These are phyloP conservation scores for Mallotus repandus DNA, from an alignment of 441 rosid genomes.

Conservation along the genomic window DNA sequence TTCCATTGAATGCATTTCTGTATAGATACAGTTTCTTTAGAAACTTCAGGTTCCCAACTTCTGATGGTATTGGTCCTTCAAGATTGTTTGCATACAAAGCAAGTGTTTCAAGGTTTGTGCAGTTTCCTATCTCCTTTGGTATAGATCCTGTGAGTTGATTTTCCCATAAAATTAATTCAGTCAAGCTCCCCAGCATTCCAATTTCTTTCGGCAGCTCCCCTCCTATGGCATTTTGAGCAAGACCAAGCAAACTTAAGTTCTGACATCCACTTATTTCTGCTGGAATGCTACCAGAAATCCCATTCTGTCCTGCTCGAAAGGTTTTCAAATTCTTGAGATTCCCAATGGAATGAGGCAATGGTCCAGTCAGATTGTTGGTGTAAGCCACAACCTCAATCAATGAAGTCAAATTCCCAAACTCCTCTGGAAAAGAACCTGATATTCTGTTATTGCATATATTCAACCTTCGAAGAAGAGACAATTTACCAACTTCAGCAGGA, in stretches of 20 bases:
- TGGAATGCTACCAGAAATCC: conserved; percentile 75
- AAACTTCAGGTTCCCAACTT: conserved; percentile 74
- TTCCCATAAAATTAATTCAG: conserved; percentile 73
- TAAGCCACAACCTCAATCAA: conserved; percentile 83
- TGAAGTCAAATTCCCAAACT: conserved; percentile 61
- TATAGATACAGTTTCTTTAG: conserved; percentile 77
- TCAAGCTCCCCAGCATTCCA: conserved; percentile 69
- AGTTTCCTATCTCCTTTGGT: conserved; percentile 81
- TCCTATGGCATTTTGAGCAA: conserved; percentile 83
- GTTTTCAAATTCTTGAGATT: conserved; percentile 57
- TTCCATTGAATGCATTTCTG: conserved; percentile 80
- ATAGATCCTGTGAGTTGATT: conserved; percentile 70
- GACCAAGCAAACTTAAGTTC: conserved; percentile 74
- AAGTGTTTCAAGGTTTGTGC: conserved; percentile 59
- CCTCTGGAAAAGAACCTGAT: conserved; percentile 76
- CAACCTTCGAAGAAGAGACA: conserved; percentile 45
- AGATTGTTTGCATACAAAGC: conserved; percentile 75
- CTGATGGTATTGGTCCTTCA: conserved; percentile 62
- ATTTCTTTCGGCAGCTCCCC: conserved; percentile 81
- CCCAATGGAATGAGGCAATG: conserved; percentile 79
- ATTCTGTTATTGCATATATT: conserved; percentile 80
- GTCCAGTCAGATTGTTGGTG: conserved; percentile 81
- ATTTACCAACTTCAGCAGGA: conserved; percentile 57
- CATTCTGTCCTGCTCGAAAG: conserved; percentile 82
- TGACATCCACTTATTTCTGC: conserved; percentile 73